phyloP scores from a whole-genome alignment of 1,284 basidiomycete genomes.

The Peniophora sp. region DNA sequence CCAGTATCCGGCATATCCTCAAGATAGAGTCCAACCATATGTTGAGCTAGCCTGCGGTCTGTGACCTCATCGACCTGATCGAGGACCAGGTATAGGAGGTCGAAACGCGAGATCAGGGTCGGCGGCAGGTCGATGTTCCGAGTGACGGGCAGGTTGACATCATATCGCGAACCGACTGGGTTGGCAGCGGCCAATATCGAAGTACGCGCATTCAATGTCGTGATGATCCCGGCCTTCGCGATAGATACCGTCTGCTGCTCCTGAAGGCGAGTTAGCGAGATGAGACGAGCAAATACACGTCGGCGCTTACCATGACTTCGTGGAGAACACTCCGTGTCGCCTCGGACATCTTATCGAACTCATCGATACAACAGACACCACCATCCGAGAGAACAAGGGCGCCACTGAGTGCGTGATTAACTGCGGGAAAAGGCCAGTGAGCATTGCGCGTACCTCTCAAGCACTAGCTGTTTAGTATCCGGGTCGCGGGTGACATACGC shows the following conservation, averaged over 20 bases:
- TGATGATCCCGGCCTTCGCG: conserved; percentile 99
- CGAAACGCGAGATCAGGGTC: conserved; percentile 96
- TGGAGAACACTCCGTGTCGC: conserved; percentile 93
- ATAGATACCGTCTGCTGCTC: conserved; percentile 99
- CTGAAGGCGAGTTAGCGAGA: conserved; percentile 29
- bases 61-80: conserved; percentile 89
- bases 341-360: conserved; percentile 99
- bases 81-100: conserved; percentile 94
- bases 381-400: conserved; percentile 96
- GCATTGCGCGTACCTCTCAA: conserved; percentile 64
- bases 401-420: conserved; percentile 62
- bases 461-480: conserved; percentile 94
- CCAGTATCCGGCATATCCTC: conserved; percentile 78
- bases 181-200: conserved; percentile 97
- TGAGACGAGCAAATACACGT: not conserved
- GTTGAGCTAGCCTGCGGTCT: conserved; percentile 88
- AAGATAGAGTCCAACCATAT: conserved; percentile 89
- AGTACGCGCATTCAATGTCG: conserved; percentile 94
- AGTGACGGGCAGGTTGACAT: conserved; percentile 82
- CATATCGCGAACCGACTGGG: conserved; percentile 94
- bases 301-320: conserved; percentile 86
- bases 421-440: not conserved
- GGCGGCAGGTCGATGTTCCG: conserved; percentile 90
- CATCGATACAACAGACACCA: conserved; percentile 98
- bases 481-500: conserved; percentile 98